Evolutionary conservation across 2,329 filamentous ascomycete species (phyloP).

Genomic region (Penicillium sp.): DNA sequence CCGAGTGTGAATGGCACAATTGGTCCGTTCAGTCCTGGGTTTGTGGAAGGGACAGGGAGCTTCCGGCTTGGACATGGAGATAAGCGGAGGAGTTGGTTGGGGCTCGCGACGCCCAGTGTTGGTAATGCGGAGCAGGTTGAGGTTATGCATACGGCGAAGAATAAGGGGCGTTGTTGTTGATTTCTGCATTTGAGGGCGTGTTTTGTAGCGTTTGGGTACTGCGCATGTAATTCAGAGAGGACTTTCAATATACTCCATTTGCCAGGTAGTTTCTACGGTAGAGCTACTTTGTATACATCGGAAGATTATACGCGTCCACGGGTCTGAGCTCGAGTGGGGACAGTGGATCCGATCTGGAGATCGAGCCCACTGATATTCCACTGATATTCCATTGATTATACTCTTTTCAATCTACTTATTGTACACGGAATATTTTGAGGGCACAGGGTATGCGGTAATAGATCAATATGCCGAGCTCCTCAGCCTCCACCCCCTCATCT

Average conservation of each 20-base stretch:
- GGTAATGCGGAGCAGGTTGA: constrained; percentile 33
- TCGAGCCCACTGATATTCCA: constrained; percentile 3
- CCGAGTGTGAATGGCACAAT: constrained; percentile 41
- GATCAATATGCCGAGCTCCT: not conserved
- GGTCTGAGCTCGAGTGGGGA: constrained; percentile 1
- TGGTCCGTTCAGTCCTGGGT: constrained; percentile 51
- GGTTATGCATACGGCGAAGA: constrained; percentile 34
- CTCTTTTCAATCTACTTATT: not conserved
- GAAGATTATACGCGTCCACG: not conserved
- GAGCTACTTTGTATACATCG: not conserved
- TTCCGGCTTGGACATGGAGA: constrained; percentile 62
- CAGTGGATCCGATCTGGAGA: constrained; percentile 6
- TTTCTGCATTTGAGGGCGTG: not conserved
- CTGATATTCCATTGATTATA: not conserved
- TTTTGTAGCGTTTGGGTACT: not conserved
- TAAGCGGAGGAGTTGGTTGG: constrained; percentile 68
- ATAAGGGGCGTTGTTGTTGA: constrained; percentile 47
- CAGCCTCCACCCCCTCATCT: constrained; percentile 6
- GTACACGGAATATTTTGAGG: too few relatives aligned
- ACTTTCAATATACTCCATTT: too few relatives aligned
- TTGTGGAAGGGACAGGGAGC: constrained; percentile 55
- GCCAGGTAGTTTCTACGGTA: too few relatives aligned
- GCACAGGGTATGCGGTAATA: too few relatives aligned
- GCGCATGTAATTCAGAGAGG: too few relatives aligned
- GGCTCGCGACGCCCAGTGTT: constrained; percentile 52